Conservation (phyloP, 139 green algal species). For the Tetraselmis chui region DNA sequence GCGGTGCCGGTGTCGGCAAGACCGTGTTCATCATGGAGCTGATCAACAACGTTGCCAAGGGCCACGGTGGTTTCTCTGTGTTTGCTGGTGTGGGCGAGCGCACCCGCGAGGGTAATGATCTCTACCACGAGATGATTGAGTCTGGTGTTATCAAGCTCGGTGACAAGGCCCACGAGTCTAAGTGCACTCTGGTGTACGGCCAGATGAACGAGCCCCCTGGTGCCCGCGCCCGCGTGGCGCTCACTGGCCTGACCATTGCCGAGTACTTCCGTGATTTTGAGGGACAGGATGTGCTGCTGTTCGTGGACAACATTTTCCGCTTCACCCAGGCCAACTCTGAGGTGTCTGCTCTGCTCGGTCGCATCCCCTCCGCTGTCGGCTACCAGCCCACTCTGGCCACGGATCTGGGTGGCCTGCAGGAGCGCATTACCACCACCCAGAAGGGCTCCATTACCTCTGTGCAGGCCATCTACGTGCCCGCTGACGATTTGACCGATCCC, state of each 20-base stretch:
- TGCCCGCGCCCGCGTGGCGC: slow-evolving; percentile 92
- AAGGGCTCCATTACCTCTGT: slow-evolving; percentile 99
- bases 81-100: slow-evolving; percentile 98
- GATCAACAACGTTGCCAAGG: slow-evolving; percentile 99
- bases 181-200: slow-evolving; percentile 99
- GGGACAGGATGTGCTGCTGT: slow-evolving; percentile 99
- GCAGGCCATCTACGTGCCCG: slow-evolving; percentile 97
- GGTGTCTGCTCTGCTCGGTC: slow-evolving; percentile 96
- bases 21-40: slow-evolving; percentile 99
- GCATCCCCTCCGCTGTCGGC: slow-evolving; percentile 97
- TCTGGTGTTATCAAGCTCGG: slow-evolving; percentile 96
- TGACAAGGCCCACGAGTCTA: slow-evolving; percentile 81
- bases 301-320: slow-evolving; percentile 99
- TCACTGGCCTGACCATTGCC: slow-evolving; percentile 96
- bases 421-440: slow-evolving; percentile 97
- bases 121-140: slow-evolving; percentile 99
- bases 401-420: slow-evolving; percentile 93
- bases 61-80: slow-evolving; percentile 99
- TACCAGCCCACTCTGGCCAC: slow-evolving; percentile 99
- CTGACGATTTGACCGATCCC: slow-evolving; percentile 97
- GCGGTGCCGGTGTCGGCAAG: slow-evolving; percentile 97
- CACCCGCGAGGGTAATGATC: slow-evolving; percentile 97
- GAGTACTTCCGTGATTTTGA: slow-evolving; percentile 99
- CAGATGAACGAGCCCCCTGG: slow-evolving; percentile 99
- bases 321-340: slow-evolving; percentile 99